A percentile compares a stretch with the other conserved stretches of the same genome.
Conservation (phyloP, 2,329 filamentous ascomycete genomes). For the Plenodomus biglobosus region DNA sequence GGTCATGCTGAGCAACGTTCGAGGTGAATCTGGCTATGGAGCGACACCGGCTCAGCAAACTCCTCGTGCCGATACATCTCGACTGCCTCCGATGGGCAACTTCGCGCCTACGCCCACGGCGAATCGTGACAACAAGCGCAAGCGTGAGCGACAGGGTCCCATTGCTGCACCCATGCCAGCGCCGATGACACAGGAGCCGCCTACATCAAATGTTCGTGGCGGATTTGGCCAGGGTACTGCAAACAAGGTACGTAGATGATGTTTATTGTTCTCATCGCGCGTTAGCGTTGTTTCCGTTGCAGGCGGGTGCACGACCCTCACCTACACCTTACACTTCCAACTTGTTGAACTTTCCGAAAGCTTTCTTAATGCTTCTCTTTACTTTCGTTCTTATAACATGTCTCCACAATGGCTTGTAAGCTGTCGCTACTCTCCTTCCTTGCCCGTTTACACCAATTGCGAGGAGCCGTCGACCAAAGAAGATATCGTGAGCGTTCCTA, state of each 20-base stretch:
- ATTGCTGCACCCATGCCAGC: conserved; percentile 42
- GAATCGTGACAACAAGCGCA: conserved; percentile 82
- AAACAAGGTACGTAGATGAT: conserved; percentile 34
- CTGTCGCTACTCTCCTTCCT: not conserved
- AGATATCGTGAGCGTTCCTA: not conserved
- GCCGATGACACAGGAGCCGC: conserved; percentile 36
- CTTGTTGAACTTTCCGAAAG: not conserved
- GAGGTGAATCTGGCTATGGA: conserved; percentile 54
- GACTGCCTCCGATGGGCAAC: conserved; percentile 88
- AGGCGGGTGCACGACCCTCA: conserved; percentile 5
- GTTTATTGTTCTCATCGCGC: not conserved
- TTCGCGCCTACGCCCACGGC: conserved; percentile 84
- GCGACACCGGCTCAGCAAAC: conserved; percentile 53
- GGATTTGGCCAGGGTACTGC: conserved; percentile 32
- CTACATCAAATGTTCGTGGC: conserved; percentile 36
- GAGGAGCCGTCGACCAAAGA: not conserved
- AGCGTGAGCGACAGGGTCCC: conserved; percentile 66
- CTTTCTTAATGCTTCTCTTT: not conserved
- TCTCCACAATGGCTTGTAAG: not conserved
- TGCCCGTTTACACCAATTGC: not conserved
- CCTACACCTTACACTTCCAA: not conserved
- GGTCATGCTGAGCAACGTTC: conserved; percentile 65
- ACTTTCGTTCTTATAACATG: not conserved
- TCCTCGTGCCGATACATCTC: conserved; percentile 47
- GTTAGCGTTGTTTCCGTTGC: conserved; percentile 1